phyloP scores from a whole-genome alignment of 2,329 filamentous ascomycete species.

The Apiospora pterosperma region DNA sequence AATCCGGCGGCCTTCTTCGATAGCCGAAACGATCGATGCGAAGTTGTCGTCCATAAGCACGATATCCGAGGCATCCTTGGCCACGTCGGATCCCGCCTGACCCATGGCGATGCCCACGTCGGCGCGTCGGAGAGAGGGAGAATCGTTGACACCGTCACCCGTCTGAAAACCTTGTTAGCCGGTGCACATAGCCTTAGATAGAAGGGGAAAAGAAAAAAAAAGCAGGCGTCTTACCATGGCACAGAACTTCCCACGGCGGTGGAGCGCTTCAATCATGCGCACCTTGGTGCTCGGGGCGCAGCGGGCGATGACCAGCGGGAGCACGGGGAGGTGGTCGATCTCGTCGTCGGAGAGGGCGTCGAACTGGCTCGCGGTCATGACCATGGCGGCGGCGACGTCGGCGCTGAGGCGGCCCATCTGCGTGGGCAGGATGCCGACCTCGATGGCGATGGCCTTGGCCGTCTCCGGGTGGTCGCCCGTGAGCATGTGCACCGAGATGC shows the following conservation, averaged over 20 bases:
- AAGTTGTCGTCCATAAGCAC: constrained; percentile 72
- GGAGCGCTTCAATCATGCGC: constrained; percentile 70
- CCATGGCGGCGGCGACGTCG: constrained; percentile 54
- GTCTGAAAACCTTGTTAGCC: constrained; percentile 37
- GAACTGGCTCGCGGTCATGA: constrained; percentile 63
- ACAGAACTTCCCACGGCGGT: constrained; percentile 61
- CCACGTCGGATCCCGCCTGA: constrained; percentile 56
- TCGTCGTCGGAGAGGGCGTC: constrained; percentile 61
- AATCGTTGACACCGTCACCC: constrained; percentile 71
- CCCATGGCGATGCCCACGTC: constrained; percentile 69
- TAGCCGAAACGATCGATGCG: constrained; percentile 65
- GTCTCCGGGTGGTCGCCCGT: constrained; percentile 65
- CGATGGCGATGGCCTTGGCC: constrained; percentile 57
- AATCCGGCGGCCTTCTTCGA: constrained; percentile 67
- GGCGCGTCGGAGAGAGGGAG: constrained; percentile 64
- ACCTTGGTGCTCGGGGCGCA: constrained; percentile 70
- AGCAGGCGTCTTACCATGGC: constrained; percentile 50
- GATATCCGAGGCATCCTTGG: constrained; percentile 55
- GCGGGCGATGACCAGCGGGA: constrained; percentile 66
- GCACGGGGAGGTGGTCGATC: constrained; percentile 59
- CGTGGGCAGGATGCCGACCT: constrained; percentile 57
- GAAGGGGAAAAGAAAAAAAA: constrained; percentile 29
- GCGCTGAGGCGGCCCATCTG: constrained; percentile 56
- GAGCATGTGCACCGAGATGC: constrained; percentile 66
- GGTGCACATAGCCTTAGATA: constrained; percentile 44